Base-by-base conservation (phyloP, 805 yeast genomes). In the Suhomyces kilbournensis region DNA sequence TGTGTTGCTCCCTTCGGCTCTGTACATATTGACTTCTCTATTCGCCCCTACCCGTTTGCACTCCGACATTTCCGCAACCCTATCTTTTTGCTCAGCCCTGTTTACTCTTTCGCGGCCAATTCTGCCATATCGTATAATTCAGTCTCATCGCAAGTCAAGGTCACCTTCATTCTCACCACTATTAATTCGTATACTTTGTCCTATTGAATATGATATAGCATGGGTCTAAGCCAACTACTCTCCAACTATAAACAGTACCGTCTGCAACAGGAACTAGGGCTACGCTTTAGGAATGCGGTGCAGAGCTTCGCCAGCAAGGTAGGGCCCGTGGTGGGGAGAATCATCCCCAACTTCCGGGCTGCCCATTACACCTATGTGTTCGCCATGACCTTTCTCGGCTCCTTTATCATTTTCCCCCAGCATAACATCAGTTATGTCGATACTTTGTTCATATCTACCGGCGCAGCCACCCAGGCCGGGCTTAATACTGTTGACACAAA, bases 391-490 rank as follows among this genome's bases (percentile, higher is more conserved):
- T 74, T 94, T 2, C 38, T 91, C 1, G 83, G 88, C 1, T 90
- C 97, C 0, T 78, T 92, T 32, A 61, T 93, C 49, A 68, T 94
- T 39, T 93, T 85, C 61, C 97, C 97, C 0, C 78, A 79, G n/a
- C 78, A 76, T 50, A 85, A 86, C 62, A 63, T 79, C 38, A 49
- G 62, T 7, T 94, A 93, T 66, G 85, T 89, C 44, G 98, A 94
- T 71, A 83, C 87, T 1, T 70, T 94, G 32, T 89, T 93, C 66
- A 72, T 89, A 51, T 79, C 91, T 0, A 74, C 85, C 9, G 93
- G 96, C 9, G 83, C 94, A 0, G 71, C 86, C 1, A 90, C 98
- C 1, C 97, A 93, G 64, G 96, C 97, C 0, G 99, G 99, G 0
- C 71, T 94, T 51, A 91, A 90, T 65, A 86, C 97, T 0, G 75